phyloP scores from a whole-genome alignment of 1,284 basidiomycete genomes.

The Ustanciosporium gigantosporum region DNA sequence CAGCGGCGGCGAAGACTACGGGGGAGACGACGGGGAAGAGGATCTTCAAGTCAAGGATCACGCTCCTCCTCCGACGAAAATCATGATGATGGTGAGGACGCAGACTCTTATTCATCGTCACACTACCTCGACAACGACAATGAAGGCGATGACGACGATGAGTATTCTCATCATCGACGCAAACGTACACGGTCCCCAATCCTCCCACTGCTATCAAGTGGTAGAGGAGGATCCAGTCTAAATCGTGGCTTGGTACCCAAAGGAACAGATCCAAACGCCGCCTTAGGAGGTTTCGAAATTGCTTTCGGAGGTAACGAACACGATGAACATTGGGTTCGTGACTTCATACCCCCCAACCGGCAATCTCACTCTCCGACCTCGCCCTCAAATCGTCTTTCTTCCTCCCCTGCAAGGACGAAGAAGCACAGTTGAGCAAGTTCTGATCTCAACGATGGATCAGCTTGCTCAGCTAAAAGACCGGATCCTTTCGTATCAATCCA shows the following conservation, averaged over 20 bases:
- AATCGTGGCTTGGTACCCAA: constrained; percentile 23
- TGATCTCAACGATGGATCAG: no score
- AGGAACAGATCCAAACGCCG: constrained; percentile 29
- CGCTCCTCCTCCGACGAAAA: constrained; percentile 10
- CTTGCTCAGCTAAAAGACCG: no score
- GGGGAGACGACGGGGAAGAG: no score
- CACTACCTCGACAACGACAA: background rate
- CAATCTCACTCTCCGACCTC: background rate
- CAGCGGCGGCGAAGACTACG: no score
- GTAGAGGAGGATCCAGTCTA: constrained; percentile 13
- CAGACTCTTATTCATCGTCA: background rate
- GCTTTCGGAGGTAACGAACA: constrained; percentile 22
- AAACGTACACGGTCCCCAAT: background rate
- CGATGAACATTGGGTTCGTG: constrained; percentile 22
- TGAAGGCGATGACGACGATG: background rate
- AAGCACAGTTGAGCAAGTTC: no score
- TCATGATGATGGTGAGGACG: background rate
- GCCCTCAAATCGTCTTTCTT: no score
- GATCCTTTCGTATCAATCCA: no score
- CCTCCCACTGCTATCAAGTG: constrained; percentile 9
- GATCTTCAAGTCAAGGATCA: no score
- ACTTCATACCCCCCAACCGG: constrained; percentile 10
- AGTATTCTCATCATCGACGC: background rate
- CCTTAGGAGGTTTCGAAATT: constrained; percentile 31
- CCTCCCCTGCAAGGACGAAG: no score